phyloP scores from a whole-genome alignment of 371 early-diverging fungal species.

The Mucor racemosus region DNA sequence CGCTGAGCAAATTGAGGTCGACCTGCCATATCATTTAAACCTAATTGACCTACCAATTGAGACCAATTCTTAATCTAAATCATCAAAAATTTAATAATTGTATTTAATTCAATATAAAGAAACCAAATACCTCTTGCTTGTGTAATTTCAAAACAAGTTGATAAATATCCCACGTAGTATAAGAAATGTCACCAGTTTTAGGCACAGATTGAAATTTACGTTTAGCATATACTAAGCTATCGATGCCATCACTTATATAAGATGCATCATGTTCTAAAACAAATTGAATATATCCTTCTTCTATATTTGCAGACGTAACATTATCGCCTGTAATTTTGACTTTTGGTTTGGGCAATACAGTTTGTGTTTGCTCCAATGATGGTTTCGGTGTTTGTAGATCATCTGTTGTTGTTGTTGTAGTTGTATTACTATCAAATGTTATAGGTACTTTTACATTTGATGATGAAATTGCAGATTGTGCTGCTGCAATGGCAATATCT shows the following conservation, averaged over 20 bases:
- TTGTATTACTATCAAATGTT: background rate
- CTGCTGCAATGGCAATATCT: background rate
- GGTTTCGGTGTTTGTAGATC: background rate
- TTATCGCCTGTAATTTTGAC: slow-evolving; percentile 37
- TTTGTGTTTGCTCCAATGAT: background rate
- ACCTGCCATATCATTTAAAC: slow-evolving; percentile 46
- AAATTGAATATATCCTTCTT: slow-evolving; percentile 55
- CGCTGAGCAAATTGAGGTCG: slow-evolving; percentile 58
- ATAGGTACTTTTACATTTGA: background rate
- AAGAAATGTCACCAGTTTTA: slow-evolving; percentile 49
- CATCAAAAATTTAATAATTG: no score
- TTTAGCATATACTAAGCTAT: slow-evolving; percentile 46
- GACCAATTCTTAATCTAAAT: slow-evolving; percentile 58
- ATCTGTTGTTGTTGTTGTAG: background rate
- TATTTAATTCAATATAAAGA: no score
- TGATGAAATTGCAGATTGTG: background rate
- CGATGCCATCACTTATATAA: slow-evolving; percentile 43
- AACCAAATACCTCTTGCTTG: slow-evolving; percentile 40
- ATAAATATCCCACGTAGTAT: slow-evolving; percentile 55
- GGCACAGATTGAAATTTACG: slow-evolving; percentile 52
- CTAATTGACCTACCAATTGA: slow-evolving; percentile 53
- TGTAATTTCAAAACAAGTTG: slow-evolving; percentile 49
- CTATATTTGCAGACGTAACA: slow-evolving; percentile 42
- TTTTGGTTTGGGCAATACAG: background rate
- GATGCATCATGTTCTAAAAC: slow-evolving; percentile 44